Conservation (phyloP, 305 asterid species). For the Fraxinus dipetala region DNA sequence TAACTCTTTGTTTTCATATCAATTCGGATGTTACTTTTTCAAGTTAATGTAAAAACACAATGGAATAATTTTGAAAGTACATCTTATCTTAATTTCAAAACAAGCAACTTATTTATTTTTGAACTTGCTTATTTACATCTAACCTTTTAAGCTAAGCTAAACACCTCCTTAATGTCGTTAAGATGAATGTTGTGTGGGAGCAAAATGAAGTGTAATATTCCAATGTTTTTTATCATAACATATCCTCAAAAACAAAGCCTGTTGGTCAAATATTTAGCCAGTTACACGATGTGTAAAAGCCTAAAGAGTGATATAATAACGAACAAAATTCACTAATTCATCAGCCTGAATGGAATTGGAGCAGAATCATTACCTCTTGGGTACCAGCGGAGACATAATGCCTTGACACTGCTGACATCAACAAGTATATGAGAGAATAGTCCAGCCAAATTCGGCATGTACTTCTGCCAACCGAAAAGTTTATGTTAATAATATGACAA, state of each 20-base stretch:
- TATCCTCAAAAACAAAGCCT: background rate
- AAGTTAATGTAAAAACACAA: background rate
- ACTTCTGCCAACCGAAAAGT: constrained; percentile 53
- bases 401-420: constrained; percentile 87
- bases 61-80: background rate
- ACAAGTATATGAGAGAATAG: constrained; percentile 82
- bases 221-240: background rate
- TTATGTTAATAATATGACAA: constrained; percentile 6
- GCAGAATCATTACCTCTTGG: constrained; percentile 60
- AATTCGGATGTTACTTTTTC: background rate
- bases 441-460: constrained; percentile 88
- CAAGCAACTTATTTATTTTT: background rate
- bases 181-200: background rate
- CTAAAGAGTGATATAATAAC: background rate
- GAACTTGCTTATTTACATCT: background rate
- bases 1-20: background rate
- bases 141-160: background rate
- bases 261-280: background rate
- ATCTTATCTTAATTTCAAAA: background rate
- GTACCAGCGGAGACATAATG: constrained; percentile 82
- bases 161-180: background rate
- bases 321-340: background rate
- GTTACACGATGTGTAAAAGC: background rate
- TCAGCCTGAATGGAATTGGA: constrained; percentile 18
- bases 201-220: background rate